Conservation (phyloP, 805 yeast species). For the Candida maltosa region DNA sequence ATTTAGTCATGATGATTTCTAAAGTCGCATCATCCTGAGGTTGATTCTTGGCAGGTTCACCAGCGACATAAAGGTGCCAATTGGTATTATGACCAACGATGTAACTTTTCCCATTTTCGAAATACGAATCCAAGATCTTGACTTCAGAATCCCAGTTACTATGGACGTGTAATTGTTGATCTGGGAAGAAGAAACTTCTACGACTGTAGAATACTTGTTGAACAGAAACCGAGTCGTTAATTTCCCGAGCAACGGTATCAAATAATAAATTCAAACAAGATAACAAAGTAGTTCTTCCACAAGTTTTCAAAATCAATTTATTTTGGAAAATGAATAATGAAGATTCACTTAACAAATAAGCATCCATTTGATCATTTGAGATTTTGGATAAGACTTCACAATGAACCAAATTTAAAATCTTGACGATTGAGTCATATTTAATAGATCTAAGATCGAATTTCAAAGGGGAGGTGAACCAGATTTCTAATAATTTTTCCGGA, state of each 20-base stretch:
- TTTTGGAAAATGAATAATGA: constrained; percentile 87
- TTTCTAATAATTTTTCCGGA: constrained; percentile 88
- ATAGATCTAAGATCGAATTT: constrained; percentile 54
- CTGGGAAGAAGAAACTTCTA: constrained; percentile 90
- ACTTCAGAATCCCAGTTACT: constrained; percentile 84
- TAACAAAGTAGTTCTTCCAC: constrained; percentile 93
- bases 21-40: constrained; percentile 62
- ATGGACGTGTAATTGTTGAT: constrained; percentile 76
- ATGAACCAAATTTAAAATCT: constrained; percentile 72
- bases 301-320: constrained; percentile 83
- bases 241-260: constrained; percentile 26
- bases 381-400: constrained; percentile 86
- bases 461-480: constrained; percentile 65
- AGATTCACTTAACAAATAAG: constrained; percentile 84
- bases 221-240: no score
- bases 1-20: constrained; percentile 88
- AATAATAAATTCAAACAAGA: constrained; percentile 69
- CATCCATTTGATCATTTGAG: constrained; percentile 64
- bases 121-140: constrained; percentile 59
- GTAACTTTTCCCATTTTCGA: constrained; percentile 60
- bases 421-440: constrained; percentile 65
- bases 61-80: constrained; percentile 84
- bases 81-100: constrained; percentile 82
- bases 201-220: constrained; percentile 83
- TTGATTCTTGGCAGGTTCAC: constrained; percentile 15